These are phyloP conservation scores for Leccinum truebloodii DNA, from an alignment of 768 basidiomycete genomes.

Conservation along the genomic window DNA sequence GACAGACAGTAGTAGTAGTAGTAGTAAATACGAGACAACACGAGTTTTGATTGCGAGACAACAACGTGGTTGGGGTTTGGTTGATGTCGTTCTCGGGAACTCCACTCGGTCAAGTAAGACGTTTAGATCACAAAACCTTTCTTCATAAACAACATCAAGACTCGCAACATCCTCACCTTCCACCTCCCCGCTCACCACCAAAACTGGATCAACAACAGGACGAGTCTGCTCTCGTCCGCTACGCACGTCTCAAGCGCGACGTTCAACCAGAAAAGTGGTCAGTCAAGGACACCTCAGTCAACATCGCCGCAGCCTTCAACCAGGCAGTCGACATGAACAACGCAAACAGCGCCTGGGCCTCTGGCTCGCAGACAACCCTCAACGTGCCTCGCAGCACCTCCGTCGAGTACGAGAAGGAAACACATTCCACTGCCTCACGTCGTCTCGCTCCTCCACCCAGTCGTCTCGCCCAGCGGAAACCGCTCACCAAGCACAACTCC, in stretches of 20 bases:
- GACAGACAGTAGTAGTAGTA: conserved; percentile 19
- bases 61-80: conserved; percentile 21
- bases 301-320: conserved; percentile 79
- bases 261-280: conserved; percentile 67
- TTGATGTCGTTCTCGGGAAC: conserved; percentile 88
- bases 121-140: conserved; percentile 79
- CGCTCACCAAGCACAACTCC: conserved; percentile 57
- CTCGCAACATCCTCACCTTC: conserved; percentile 43
- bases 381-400: conserved; percentile 72
- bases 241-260: conserved; percentile 48
- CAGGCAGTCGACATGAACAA: conserved; percentile 61
- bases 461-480: conserved; percentile 42
- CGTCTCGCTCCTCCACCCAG: conserved; percentile 66
- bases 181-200: conserved; percentile 30
- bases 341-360: conserved; percentile 69
- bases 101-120: conserved; percentile 82
- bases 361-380: conserved; percentile 48
- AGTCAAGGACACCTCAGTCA: conserved; percentile 83
- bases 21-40: conserved; percentile 33
- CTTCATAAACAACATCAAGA: conserved; percentile 54
- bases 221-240: conserved; percentile 47
- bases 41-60: conserved; percentile 11
- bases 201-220: conserved; percentile 44
- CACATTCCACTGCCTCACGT: conserved; percentile 52
- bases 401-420: conserved; percentile 74